Evolutionary conservation across 1,284 basidiomycete genomes (phyloP), one percentile per base, ranked within the genome.

Genomic region (Sparassis latifolia): DNA sequence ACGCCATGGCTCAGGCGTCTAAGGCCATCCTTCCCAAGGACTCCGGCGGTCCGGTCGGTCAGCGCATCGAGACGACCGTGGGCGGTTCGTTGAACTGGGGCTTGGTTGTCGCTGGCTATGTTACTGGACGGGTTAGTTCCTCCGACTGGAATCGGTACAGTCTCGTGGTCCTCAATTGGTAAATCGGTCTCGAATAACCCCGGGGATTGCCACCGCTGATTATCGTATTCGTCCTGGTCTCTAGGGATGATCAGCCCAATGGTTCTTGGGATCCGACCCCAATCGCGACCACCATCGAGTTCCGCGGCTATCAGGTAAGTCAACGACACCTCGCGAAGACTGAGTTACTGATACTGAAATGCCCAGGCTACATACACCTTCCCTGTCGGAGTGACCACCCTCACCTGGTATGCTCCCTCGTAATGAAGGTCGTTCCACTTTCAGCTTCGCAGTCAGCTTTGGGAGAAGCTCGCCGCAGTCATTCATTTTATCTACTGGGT

Each of bases 1-100:
- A 86, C 53, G 66, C 80, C 0, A 84, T 88, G 78, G 84, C 83
- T 2, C 86, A 89, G 51, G 80, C 80, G 0, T 84, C 82, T 27
- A 86, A 86, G 60, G 86, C 84, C 0, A 76, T 86, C 54, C 69
- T 84, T 20, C 87, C 86, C 0, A 77, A 79, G 48, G 86, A 89
- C 48, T 59, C 61, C 0, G 81, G 79, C 2, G 86, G 87, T 1
- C 82, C 85, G 0, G 86, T 73, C 58, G 87, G 79, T 6, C 71
- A 82, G 59, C 76, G 87, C 9, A 81, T 89, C 47, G 79, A 76
- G 2, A 79, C 82, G 4, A 74, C 74, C 32, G 77, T 88, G 2
- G 73, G 74, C 12, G 86, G 86, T 0, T 66, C 57, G 6, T 67
- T 79, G 37, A 70, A 66, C 57, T 84, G 79, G 82, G 80, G 76